Base-by-base conservation (phyloP, 1,284 basidiomycete species). In the Mycena citricolor region DNA sequence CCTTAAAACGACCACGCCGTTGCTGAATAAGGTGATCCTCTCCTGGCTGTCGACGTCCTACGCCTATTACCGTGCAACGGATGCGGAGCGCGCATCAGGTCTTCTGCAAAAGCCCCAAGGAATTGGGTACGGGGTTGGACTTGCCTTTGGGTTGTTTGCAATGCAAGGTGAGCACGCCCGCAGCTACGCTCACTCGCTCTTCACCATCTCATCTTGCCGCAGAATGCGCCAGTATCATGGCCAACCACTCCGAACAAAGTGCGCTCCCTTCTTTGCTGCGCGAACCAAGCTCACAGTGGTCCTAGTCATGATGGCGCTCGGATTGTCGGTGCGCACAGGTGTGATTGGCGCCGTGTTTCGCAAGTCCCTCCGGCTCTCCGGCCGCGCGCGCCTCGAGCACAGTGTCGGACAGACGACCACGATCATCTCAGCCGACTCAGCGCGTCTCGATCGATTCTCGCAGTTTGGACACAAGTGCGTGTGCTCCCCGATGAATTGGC, bases 101-200 rank as follows among this genome's bases (percentile, higher is more conserved):
- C 61, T 63, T 8, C 58, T 70, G 26, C 50, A 60, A 20, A 60
- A 67, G 51, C 74, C 77, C 23, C 61, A 54, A n/a, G 65, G 62
- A 4, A 66, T 79, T 16, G 76, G 76, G 2, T 68, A 71, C 44
- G 79, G 79, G 1, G 66, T 80, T 20, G 77, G 77, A 1, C 62
- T 79, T 3, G 74, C 67, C 0, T 60, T 85, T 42, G 82, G 73
- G 0, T 59, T 90, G 24, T 87, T 88, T 57, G 70, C 66, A 5
- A 86, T 89, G 83, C 83, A 86, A 69, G 72, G 72, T 70, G 70
- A n/a, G n/a, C n/a, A n/a, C n/a, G n/a, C n/a, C n/a, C 60, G 55
- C n/a, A n/a, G n/a, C n/a, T n/a, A n/a, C n/a, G n/a, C n/a, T 46
- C 61, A 4, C 5, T 30, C 20, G 7, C 17, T 26, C 2, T 21